phyloP scores from a whole-genome alignment of 2,329 filamentous ascomycete genomes.

The Fusarium tjaetaba region DNA sequence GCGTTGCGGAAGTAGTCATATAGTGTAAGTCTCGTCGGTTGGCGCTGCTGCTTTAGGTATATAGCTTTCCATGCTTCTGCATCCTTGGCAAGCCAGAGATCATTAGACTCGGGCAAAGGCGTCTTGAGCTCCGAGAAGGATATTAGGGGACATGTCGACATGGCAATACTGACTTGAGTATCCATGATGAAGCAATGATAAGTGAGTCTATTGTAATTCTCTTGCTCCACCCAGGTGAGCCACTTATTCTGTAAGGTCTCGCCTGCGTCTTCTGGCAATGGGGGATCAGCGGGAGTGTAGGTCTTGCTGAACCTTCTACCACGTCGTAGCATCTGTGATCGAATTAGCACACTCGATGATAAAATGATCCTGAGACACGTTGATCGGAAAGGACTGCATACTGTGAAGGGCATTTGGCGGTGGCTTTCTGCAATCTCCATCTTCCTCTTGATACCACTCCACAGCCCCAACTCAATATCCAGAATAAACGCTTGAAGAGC shows the following conservation, averaged over 20 bases:
- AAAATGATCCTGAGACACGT: fast-evolving
- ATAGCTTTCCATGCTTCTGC: not conserved
- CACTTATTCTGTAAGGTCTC: not conserved
- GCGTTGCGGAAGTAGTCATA: not conserved
- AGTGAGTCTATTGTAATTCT: not conserved
- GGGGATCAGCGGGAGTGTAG: not conserved
- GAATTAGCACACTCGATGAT: not conserved
- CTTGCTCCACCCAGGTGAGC: not conserved
- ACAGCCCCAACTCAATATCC: not conserved
- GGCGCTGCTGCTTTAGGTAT: not conserved
- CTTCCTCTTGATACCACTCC: not conserved
- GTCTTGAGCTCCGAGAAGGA: not conserved
- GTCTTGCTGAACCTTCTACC: not conserved
- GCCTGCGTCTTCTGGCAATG: not conserved
- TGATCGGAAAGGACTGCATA: not conserved
- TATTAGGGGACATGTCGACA: not conserved
- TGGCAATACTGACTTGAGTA: not conserved
- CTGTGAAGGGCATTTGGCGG: not conserved
- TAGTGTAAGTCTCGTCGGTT: not conserved
- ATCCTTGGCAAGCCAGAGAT: not conserved
- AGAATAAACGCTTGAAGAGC: not conserved
- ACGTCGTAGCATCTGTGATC: not conserved
- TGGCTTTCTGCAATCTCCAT: not conserved
- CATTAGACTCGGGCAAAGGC: not conserved
- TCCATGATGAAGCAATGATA: not conserved